Base-by-base conservation (phyloP, 352 stramenopile species). In the Globisporangium polare region DNA sequence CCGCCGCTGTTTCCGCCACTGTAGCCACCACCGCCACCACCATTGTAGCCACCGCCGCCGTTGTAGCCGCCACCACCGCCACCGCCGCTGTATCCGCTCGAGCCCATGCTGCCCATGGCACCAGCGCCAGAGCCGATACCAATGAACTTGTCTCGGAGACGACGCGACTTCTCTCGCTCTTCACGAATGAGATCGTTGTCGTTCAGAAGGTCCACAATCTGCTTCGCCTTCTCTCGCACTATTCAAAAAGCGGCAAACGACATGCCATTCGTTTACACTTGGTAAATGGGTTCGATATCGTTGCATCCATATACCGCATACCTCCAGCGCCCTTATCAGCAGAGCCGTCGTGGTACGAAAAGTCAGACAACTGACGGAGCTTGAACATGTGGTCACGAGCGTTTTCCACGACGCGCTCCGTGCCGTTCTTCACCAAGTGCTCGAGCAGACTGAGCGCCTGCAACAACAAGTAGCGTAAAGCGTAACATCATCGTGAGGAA, bases 371-470 rank as follows among this genome's bases (percentile, higher is more conserved):
- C 42, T 89, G 78, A 12, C 88, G 86, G 22, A 96, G 73, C 73
- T 95, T 95, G 69, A 95, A 94, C 83, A 97, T 97, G 76, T 98
- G 94, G 66, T 98, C 89, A 13, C 92, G 80, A 10, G 92, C 89
- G 73, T 99, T 98, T 67, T 99, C 97, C 27, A 99, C 96, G 41
- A 98, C 97, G 31, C 96, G 88, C 74, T 99, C 97, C 31, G 90
- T 96, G 39, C 97, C 97, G 69, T 99, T 99, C 78, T 99, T 99
- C 62, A 99, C 82, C 43, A 99, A 77, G 72, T 99, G 95, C 46
- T 99, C 97, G 51, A 99, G 66, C 53, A 99, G 74, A 55, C 88
- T 98, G 24, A 96, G 63, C 29, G 84, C 84, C 75, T 88, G 42
- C 29, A 56, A 6, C 4, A 57, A 24, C 4, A 10, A 17, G 7